A percentile compares a stretch with the other conserved stretches of the same genome.
Evolutionary conservation across 192 early-diverging fungal genomes (phyloP).

Genomic region (Haplosporangium gracile): DNA sequence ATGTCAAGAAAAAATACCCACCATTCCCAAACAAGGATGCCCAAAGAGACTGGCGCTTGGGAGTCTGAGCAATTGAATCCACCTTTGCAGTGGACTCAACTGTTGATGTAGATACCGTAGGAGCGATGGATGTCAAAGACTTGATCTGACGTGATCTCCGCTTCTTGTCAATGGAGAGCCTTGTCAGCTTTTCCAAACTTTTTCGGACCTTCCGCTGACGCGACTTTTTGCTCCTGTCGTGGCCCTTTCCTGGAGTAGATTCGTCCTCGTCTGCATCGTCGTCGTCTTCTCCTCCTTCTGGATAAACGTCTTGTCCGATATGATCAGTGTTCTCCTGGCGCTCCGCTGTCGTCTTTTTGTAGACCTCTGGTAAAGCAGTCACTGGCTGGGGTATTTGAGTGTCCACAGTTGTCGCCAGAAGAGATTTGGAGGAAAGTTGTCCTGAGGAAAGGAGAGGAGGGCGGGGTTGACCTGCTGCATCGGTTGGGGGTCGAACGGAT

Average conservation of each 20-base stretch:
- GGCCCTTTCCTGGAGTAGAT: conserved; percentile 5
- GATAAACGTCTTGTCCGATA: not conserved
- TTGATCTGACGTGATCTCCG: conserved; percentile 41
- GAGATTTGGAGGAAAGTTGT: conserved; percentile 3
- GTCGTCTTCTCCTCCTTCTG: not conserved
- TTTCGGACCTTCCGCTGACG: conserved; percentile 37
- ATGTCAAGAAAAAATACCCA: not conserved
- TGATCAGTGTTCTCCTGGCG: too few species aligned
- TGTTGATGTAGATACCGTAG: not conserved
- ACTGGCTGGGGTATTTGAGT: not conserved
- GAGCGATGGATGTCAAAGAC: conserved; percentile 20
- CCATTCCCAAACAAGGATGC: conserved; percentile 49
- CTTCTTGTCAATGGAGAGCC: conserved; percentile 37
- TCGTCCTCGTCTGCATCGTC: conserved; percentile 25
- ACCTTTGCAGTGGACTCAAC: not conserved
- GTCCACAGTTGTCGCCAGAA: not conserved
- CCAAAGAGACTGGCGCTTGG: conserved; percentile 49
- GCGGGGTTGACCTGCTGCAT: conserved; percentile 8
- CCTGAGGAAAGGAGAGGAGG: conserved; percentile 21
- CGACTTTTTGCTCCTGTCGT: conserved; percentile 5
- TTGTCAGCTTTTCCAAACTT: conserved; percentile 46
- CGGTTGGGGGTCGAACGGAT: conserved; percentile 18
- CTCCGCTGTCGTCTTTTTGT: not conserved
- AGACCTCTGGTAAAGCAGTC: not conserved
- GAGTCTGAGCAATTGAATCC: not conserved